Evolutionary conservation across 768 basidiomycete genomes (phyloP).

Genomic region (Pleurotus tuoliensis): DNA sequence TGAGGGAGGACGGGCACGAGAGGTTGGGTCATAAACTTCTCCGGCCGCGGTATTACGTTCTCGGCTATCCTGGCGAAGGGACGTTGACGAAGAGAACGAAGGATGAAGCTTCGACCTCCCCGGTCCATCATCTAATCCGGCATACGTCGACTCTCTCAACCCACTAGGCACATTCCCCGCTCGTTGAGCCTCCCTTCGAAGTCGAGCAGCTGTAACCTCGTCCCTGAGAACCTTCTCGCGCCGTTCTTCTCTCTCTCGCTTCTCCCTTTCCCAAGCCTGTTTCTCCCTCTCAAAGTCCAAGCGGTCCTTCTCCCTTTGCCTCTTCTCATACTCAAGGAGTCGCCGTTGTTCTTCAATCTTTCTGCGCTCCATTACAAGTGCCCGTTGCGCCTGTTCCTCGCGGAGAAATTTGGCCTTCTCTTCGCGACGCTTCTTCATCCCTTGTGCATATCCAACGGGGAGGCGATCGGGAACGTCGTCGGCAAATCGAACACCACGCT

Average conservation of each 20-base stretch:
- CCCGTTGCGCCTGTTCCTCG: constrained; percentile 53
- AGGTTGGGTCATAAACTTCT: not conserved
- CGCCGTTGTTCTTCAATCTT: constrained; percentile 40
- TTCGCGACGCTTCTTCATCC: constrained; percentile 68
- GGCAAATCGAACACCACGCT: constrained; percentile 62
- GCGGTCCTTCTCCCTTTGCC: constrained; percentile 41
- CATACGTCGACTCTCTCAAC: constrained; percentile 16
- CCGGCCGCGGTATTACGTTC: not conserved
- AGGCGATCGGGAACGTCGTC: constrained; percentile 65
- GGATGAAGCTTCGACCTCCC: constrained; percentile 22
- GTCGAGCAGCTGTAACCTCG: constrained; percentile 56
- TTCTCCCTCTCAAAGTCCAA: constrained; percentile 49
- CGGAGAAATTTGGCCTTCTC: constrained; percentile 67
- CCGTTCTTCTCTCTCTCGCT: constrained; percentile 28
- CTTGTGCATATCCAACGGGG: constrained; percentile 67
- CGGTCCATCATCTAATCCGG: not conserved
- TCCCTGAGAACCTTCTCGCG: constrained; percentile 26
- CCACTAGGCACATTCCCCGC: constrained; percentile 35
- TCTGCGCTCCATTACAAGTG: constrained; percentile 40
- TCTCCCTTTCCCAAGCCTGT: constrained; percentile 43
- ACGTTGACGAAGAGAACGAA: constrained; percentile 27
- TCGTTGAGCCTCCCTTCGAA: constrained; percentile 56
- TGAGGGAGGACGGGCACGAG: not conserved
- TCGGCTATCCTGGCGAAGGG: not conserved
- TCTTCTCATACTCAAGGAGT: constrained; percentile 39